These are phyloP conservation scores for Monosporozyma unispora DNA, from an alignment of 805 yeast genomes.

Conservation along the genomic window DNA sequence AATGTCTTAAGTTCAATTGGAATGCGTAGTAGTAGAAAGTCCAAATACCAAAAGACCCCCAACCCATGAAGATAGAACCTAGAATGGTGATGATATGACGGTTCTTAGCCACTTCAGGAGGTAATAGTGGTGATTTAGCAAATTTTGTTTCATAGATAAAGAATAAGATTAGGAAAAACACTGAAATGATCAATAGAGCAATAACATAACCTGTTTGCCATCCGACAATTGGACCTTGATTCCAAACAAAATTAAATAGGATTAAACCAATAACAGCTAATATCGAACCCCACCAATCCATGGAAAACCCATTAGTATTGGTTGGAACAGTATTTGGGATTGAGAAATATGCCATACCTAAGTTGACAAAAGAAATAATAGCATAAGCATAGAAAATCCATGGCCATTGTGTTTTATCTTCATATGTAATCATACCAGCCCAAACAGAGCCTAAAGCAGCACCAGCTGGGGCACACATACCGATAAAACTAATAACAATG, in stretches of 20 bases:
- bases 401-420: slow-evolving; percentile 17
- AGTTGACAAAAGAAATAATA: slow-evolving; percentile 14
- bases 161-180: slow-evolving; percentile 38
- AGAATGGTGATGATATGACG: slow-evolving; percentile 42
- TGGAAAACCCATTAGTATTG: slow-evolving; percentile 18
- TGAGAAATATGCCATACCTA: slow-evolving; percentile 14
- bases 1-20: slow-evolving; percentile 40
- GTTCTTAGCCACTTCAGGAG: slow-evolving; percentile 38
- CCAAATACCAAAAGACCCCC: slow-evolving; percentile 76
- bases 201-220: slow-evolving; percentile 55
- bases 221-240: slow-evolving; percentile 69
- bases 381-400: slow-evolving; percentile 26
- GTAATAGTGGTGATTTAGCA: slow-evolving; percentile 45
- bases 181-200: slow-evolving; percentile 45
- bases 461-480: slow-evolving; percentile 54
- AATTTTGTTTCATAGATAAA: slow-evolving; percentile 38
- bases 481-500: slow-evolving; percentile 44
- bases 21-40: slow-evolving; percentile 53
- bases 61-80: slow-evolving; percentile 47
- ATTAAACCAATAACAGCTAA: slow-evolving; percentile 54
- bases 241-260: slow-evolving; percentile 60
- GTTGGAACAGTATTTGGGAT: slow-evolving; percentile 27
- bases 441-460: slow-evolving; percentile 46
- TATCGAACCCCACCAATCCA: slow-evolving; percentile 46
- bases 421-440: slow-evolving; percentile 36